Base-by-base conservation (phyloP, 352 stramenopile genomes). In the Globisporangium radiosum region DNA sequence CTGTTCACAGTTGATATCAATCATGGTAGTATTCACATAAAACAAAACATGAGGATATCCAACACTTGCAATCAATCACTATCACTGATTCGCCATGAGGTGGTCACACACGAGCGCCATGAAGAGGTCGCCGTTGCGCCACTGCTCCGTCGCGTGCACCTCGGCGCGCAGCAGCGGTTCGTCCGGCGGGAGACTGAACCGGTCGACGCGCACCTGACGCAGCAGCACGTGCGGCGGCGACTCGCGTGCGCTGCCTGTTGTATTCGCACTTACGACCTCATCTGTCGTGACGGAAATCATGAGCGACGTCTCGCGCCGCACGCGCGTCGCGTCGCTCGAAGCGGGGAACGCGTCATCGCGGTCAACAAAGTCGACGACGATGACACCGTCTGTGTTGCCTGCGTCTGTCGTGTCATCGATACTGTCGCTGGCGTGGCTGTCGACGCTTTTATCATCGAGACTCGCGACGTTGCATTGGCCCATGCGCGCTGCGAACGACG, bases 41-140 rank as follows among this genome's bases (percentile, higher is more conserved):
- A 8, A 45, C 40, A 15, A 45, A 15, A 8, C 14, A 45, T 10
- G 8, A 10, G 1, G 2, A 8, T 10, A 5, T 45, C 40, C 8
- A 45, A 15, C 40, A 45, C 40, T 45, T 11, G 40, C 17, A 19
- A 45, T 11, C 40, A 3, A 47, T 9, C 1, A 54, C 1, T 10
- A 47, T 10, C 43, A 15, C 15, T 45, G n/a, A 54, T 39, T 47
- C 45, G 42, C 47, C 55, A 60, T 53, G 57, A 85, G 72, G 40
- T 76, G 63, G 33, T 72, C 61, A 57, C 73, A 82, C 15, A 85
- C 48, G 38, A 82, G 71, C 60, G 75, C 73, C 66, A 82, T 82
- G 59, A 78, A 71, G 47, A 86, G 55, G 60, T 86, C 76, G 52
- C 76, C 76, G 54, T 86, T 86, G 56, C 76, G 57, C 61, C 73